Evolutionary conservation across 768 basidiomycete species (phyloP), one percentile per base, ranked within the genome.

Genomic region (Mycena venus): DNA sequence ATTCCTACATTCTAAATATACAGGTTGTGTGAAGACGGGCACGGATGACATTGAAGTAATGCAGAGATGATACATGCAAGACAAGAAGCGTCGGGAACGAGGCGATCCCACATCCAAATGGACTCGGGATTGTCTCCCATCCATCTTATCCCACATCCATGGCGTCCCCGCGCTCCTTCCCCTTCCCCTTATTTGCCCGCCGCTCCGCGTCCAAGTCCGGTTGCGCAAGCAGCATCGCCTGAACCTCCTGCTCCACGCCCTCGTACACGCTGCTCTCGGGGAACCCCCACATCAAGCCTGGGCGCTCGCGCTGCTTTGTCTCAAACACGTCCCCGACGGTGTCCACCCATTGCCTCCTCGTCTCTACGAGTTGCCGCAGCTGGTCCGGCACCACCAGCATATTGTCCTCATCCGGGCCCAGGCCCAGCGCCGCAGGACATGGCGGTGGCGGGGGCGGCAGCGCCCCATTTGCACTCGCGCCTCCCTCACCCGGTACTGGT

Each of bases 311-410:
- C 84, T 94, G 92, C 88, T 93, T 93, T 83, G 90, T 86, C 34
- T 94, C 92, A 78, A 99, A 96, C 71, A 94, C 88, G 8, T 84
- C 84, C 11, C 95, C 96, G 7, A 99, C 90, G 42, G 83, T 86
- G 61, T 94, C 90, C 25, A 96, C 93, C 92, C 96, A 97, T 76
- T 92, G 87, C 77, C 91, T 85, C 44, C 98, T 87, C 73, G 93
- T 94, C 76, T 91, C 90, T 19, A 99, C 91, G 32, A 96, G 87
- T 70, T 92, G 89, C 76, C 86, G 87, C 70, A 98, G 82, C 78
- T 92, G 90, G 29, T 95, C 92, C 36, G 90, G 88, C 29, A 96
- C 89, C 32, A 88, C 85, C 31, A 95, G 82, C 72, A 82, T 81
- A 78, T 91, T 89, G 62, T 93, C 91, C 31, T 93, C 92, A 80